Conservation (phyloP, 2,329 filamentous ascomycete genomes). For the Epichloe uncinata region DNA sequence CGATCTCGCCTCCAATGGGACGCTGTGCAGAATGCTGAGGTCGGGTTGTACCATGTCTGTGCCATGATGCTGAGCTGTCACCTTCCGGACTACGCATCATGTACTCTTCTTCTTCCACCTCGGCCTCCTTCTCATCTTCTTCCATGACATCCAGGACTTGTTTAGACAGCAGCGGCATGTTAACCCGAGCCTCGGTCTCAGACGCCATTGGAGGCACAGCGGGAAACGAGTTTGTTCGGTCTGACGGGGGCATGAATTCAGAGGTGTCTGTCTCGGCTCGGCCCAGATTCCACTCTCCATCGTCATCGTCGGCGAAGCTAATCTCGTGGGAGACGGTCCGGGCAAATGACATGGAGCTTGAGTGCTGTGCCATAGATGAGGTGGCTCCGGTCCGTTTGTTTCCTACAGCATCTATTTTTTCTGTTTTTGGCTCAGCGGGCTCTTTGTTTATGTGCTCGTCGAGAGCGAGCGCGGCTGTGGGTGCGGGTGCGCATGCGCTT, state of each 20-base stretch:
- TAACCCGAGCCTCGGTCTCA: constrained; percentile 14
- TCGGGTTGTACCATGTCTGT: constrained; percentile 6
- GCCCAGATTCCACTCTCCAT: constrained; percentile 42
- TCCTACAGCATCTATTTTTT: not conserved
- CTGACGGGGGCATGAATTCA: constrained; percentile 44
- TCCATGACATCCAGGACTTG: constrained; percentile 41
- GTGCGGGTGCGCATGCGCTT: no score
- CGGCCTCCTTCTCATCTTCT: constrained; percentile 35
- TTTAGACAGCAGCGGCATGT: constrained; percentile 31
- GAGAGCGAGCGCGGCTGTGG: not conserved
- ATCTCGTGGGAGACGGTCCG: constrained; percentile 51
- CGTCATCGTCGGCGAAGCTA: constrained; percentile 45
- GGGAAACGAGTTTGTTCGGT: constrained; percentile 52
- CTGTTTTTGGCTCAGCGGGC: not conserved
- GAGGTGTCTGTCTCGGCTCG: constrained; percentile 43
- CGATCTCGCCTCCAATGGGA: constrained; percentile 30
- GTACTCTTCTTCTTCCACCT: constrained; percentile 27
- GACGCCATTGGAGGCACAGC: constrained; percentile 31
- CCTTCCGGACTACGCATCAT: constrained; percentile 8
- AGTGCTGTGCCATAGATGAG: constrained; percentile 33
- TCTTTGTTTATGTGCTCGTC: not conserved
- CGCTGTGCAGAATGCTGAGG: constrained; percentile 18
- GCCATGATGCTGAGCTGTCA: constrained; percentile 5
- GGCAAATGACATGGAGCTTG: constrained; percentile 49
- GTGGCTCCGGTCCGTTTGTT: not conserved